Evolutionary conservation across 257 asterid species (phyloP), one percentile per base, ranked within the genome.

Genomic region (Solanum etuberosum): DNA sequence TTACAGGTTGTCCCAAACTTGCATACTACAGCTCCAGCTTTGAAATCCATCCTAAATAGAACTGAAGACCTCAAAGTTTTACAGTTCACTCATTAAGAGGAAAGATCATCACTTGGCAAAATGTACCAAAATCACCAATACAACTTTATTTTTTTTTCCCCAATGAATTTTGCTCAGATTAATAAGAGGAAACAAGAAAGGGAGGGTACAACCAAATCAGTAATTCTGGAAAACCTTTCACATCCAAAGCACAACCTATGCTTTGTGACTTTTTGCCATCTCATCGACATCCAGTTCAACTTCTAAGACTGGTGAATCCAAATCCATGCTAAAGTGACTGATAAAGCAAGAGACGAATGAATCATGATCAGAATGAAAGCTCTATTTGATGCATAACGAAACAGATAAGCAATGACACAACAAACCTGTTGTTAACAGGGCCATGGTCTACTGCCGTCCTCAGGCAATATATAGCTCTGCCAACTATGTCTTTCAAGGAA

Each of bases 261-360:
- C 89, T 89, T 93, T 94, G 90, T 94, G 98, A 89, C 90, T 92
- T 80, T 92, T 93, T 18, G 90, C 91, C 98, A 96, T 91, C 89
- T 94, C 98, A 37, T 95, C 97, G 14, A 96, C 94, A 85, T 96
- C 99, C 71, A 95, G 93, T 91, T 96, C 99, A 34, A 95, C 93
- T 92, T 93, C 95, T 42, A 96, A 90, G 87, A 96, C 89, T 23
- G 97, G 90, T 10, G 95, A 90, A 90, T 96, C 99, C 88, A 83
- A 65, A 78, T 16, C 70, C 48, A 89, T 37, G 92, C 99, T 90
- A 59, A 85, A 65, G 8, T 85, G 77, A 86, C 99, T 96, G 95
- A 59, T 63, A 81, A 72, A 85, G 48, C 68, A 85, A 89, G 89
- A 67, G 59, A 84, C 59, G 85, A n/a, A 15, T 14, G 35, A 72